These are phyloP conservation scores for Leucosporidium scottii DNA, from an alignment of 768 basidiomycete species.

Conservation along the genomic window DNA sequence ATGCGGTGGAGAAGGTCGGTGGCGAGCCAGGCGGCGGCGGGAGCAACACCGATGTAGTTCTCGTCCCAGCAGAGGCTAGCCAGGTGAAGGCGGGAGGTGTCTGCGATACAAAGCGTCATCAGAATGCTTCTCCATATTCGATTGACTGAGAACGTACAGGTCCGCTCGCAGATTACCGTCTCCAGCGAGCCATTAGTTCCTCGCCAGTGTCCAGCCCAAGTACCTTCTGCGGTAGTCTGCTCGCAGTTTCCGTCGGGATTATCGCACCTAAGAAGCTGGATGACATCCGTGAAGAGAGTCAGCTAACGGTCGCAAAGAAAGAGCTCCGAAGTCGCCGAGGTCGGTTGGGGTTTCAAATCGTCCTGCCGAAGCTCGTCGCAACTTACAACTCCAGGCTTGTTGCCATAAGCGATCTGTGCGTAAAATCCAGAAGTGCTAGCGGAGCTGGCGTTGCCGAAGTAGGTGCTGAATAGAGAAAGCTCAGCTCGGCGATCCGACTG, in stretches of 20 bases:
- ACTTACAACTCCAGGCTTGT: conserved; percentile 14
- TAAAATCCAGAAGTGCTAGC: conserved; percentile 13
- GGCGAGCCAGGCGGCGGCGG: conserved; percentile 14
- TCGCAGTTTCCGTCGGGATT: conserved; percentile 6
- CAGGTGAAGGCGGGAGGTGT: conserved; percentile 15
- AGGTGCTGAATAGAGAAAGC: not conserved
- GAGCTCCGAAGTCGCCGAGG: not conserved
- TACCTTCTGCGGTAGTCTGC: not conserved
- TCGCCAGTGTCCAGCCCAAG: conserved; percentile 26
- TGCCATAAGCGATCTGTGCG: conserved; percentile 18
- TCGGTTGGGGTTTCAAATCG: not conserved
- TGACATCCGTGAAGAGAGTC: too few relatives aligned
- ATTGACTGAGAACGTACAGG: too few relatives aligned
- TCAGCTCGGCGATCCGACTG: not conserved
- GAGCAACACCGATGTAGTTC: conserved; percentile 7
- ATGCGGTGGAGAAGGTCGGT: conserved; percentile 13
- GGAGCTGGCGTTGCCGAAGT: conserved; percentile 21
- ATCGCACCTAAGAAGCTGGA: not conserved
- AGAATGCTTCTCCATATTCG: too few relatives aligned
- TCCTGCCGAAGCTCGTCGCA: not conserved
- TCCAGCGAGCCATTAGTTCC: conserved; percentile 14
- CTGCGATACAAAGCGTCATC: too few relatives aligned
- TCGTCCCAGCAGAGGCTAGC: conserved; percentile 27
- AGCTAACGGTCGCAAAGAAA: not conserved
- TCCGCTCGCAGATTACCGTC: conserved; percentile 31